Evolutionary conservation across 2,329 filamentous ascomycete species (phyloP).

Genomic region (Ophiostoma montium): DNA sequence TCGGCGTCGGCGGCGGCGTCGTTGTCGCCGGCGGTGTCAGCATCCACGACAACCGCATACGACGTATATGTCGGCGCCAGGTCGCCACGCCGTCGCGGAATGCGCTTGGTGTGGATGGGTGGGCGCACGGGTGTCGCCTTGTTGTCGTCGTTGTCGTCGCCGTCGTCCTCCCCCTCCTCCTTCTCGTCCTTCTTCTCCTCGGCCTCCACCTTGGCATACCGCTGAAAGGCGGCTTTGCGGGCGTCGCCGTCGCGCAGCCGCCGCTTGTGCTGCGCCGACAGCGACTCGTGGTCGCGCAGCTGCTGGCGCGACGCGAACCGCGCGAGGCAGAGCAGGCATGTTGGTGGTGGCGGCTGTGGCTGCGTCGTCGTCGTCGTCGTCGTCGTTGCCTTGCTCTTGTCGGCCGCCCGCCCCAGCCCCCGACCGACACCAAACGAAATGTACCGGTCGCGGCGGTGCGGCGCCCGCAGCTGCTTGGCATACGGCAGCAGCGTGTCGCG

Average conservation of each 20-base stretch:
- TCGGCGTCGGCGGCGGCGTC: constrained; percentile 6
- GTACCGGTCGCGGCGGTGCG: constrained; percentile 22
- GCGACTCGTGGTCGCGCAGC: constrained; percentile 17
- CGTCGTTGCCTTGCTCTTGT: background rate
- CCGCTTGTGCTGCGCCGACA: constrained; percentile 15
- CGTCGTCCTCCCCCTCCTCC: background rate
- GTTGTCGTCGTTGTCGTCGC: constrained; percentile 15
- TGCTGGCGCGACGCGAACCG: constrained; percentile 36
- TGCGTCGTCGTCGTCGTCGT: background rate
- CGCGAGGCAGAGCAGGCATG: constrained; percentile 46
- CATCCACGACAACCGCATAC: constrained; percentile 26
- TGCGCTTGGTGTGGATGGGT: constrained; percentile 13
- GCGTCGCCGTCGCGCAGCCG: constrained; percentile 9
- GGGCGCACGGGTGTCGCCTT: background rate
- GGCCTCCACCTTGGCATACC: constrained; percentile 6
- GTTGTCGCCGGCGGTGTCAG: constrained; percentile 26
- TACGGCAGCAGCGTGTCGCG: background rate
- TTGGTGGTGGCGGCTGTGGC: background rate
- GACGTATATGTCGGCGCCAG: constrained; percentile 32
- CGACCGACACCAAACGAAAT: constrained; percentile 45
- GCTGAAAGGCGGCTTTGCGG: constrained; percentile 8
- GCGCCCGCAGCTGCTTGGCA: constrained; percentile 14
- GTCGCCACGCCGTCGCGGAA: constrained; percentile 17
- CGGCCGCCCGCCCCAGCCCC: constrained; percentile 8
- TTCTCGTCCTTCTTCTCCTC: background rate